Percentiles rank a stretch among this genome's conserved stretches.
These are phyloP conservation scores for Plasmodium yoelii DNA, from an alignment of 169 alveolate species.

Conservation along the genomic window DNA sequence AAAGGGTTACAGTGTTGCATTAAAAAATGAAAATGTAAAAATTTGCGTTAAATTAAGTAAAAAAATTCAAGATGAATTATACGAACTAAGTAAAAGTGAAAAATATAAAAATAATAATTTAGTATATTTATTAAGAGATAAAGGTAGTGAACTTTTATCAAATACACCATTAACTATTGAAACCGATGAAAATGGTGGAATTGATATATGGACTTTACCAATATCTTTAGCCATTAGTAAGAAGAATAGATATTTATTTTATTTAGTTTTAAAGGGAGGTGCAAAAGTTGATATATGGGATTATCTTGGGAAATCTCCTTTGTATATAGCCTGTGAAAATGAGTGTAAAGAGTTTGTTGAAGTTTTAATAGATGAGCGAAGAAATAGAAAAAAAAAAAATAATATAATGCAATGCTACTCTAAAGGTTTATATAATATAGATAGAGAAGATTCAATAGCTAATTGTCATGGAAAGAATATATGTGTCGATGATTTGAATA, in stretches of 20 bases:
- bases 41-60: conserved; percentile 81
- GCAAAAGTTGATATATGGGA: conserved; percentile 91
- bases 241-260: conserved; percentile 84
- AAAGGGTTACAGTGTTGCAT: conserved; percentile 80
- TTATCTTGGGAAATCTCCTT: conserved; percentile 89
- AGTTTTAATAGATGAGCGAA: conserved; percentile 79
- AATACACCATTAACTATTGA: conserved; percentile 88
- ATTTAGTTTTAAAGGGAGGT: conserved; percentile 87
- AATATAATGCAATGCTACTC: conserved; percentile 78
- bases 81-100: conserved; percentile 80
- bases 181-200: conserved; percentile 85
- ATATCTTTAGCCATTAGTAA: conserved; percentile 87
- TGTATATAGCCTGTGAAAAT: conserved; percentile 88
- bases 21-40: conserved; percentile 79
- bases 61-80: conserved; percentile 79
- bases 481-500: conserved; percentile 25
- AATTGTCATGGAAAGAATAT: no score
- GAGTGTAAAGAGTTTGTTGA: conserved; percentile 84
- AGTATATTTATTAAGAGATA: conserved; percentile 80
- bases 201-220: conserved; percentile 90
- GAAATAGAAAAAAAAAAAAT: conserved; percentile 76
- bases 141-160: conserved; percentile 90
- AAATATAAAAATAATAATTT: conserved; percentile 79
- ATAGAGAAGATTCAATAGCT: conserved; percentile 28
- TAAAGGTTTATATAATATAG: conserved; percentile 66